phyloP scores from a whole-genome alignment of 306 rosid species.

The Leucaena leucocephala region DNA sequence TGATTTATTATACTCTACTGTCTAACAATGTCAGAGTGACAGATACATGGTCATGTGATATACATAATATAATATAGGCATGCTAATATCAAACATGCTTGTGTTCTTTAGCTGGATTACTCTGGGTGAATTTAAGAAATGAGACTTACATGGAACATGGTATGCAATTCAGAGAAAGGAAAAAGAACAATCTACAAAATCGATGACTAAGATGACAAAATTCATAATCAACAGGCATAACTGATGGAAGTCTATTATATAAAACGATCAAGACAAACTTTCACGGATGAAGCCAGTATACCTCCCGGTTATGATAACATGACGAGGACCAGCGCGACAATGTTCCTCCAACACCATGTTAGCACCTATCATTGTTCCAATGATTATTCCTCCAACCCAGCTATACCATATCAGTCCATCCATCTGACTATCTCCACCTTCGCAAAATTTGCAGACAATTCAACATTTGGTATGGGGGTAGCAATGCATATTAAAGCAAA shows the following conservation, averaged over 20 bases:
- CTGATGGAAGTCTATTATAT: constrained; percentile 5
- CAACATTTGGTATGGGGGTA: constrained; percentile 4
- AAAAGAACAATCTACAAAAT: not conserved
- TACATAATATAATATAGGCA: not conserved
- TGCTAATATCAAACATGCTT: constrained; percentile 1
- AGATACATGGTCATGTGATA: constrained; percentile 5
- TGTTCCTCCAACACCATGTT: constrained; percentile 90
- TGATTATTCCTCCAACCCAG: constrained; percentile 90
- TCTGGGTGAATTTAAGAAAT: not conserved
- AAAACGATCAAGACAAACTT: constrained; percentile 6
- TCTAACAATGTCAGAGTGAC: no score
- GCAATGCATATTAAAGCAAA: not conserved
- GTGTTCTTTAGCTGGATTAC: not conserved
- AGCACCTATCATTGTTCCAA: constrained; percentile 94
- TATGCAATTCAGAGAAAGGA: not conserved
- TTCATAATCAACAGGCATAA: not conserved
- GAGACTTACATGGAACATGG: not conserved
- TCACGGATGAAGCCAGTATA: constrained; percentile 23
- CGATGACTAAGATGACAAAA: not conserved
- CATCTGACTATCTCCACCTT: constrained; percentile 74
- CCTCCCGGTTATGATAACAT: constrained; percentile 95
- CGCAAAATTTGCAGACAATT: constrained; percentile 31
- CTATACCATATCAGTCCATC: constrained; percentile 66
- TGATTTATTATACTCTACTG: no score
- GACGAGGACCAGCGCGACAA: constrained; percentile 89